Percentiles rank a stretch among this genome's conserved stretches.
Evolutionary conservation across 2,329 filamentous ascomycete species (phyloP).

Genomic region (Aphanocladium album): DNA sequence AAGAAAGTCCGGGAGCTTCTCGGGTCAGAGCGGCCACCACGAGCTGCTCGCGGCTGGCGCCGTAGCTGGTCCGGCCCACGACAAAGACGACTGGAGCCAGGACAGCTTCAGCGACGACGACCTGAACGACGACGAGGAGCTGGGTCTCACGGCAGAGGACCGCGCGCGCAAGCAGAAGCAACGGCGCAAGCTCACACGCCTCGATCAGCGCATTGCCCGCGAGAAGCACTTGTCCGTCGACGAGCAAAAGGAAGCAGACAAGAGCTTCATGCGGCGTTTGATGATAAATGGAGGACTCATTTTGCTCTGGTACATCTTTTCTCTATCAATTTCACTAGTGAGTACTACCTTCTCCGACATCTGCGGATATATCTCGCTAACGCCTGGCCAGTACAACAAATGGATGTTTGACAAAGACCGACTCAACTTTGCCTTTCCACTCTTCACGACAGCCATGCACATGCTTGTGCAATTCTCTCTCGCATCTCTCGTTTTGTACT

Average conservation of each 20-base stretch:
- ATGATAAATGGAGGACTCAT: conserved; percentile 78
- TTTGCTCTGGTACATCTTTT: conserved; percentile 83
- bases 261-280: conserved; percentile 63
- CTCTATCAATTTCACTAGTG: conserved; percentile 85
- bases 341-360: conserved; percentile 30
- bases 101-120: conserved; percentile 66
- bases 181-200: conserved; percentile 60
- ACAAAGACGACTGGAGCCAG: conserved; percentile 33
- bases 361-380: conserved; percentile 8
- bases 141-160: conserved; percentile 72
- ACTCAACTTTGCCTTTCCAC: conserved; percentile 86
- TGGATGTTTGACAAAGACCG: conserved; percentile 94
- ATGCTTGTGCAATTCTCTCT: conserved; percentile 93
- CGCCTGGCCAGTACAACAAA: conserved; percentile 83
- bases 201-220: conserved; percentile 65
- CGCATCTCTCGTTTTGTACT: conserved; percentile 69
- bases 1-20: conserved; percentile 17
- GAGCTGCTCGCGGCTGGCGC: conserved; percentile 22
- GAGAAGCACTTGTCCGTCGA: conserved; percentile 58
- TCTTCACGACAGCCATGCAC: conserved; percentile 92
- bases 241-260: conserved; percentile 72
- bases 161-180: conserved; percentile 61
- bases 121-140: conserved; percentile 81
- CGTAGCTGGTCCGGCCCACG: conserved; percentile 21
- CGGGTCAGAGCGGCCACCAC: conserved; percentile 29